Percentiles rank a stretch among this genome's conserved stretches.
These are phyloP conservation scores for Acanthochlamys bracteata DNA, from an alignment of 106 monocot species.

Conservation along the genomic window DNA sequence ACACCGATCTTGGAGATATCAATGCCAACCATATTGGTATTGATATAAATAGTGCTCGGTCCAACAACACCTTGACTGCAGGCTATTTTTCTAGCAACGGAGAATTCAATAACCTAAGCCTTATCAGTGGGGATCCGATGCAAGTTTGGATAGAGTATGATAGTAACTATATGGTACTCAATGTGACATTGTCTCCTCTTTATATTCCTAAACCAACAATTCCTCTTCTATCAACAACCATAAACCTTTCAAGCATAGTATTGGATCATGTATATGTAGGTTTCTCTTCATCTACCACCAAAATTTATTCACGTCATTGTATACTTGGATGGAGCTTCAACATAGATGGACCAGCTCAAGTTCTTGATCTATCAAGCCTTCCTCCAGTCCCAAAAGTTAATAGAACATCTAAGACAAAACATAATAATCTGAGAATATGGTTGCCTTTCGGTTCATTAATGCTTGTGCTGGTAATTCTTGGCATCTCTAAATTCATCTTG, in stretches of 20 bases:
- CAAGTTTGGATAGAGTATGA: slow-evolving; percentile 9
- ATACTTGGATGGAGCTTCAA: slow-evolving; percentile 13
- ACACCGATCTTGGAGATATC: not conserved
- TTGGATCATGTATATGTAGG: not conserved
- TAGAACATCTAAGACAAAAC: not conserved
- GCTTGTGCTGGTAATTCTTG: not conserved
- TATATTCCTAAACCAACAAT: not conserved
- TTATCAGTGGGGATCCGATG: not conserved
- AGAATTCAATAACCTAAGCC: not conserved
- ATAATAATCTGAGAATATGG: not conserved
- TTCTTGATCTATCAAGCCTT: not conserved
- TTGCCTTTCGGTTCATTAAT: not conserved
- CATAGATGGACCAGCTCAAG: slow-evolving; percentile 1
- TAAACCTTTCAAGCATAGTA: slow-evolving; percentile 1
- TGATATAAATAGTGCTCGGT: not conserved
- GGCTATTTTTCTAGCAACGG: not conserved
- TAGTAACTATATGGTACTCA: not conserved
- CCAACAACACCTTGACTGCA: not conserved
- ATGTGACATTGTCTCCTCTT: slow-evolving; percentile 11
- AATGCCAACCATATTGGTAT: slow-evolving; percentile 2
- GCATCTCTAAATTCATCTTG: not conserved
- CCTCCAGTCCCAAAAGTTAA: not conserved
- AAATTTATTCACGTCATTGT: not conserved
- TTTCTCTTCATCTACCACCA: not conserved
- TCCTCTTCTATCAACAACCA: not conserved